Conservation (phyloP, 257 asterid genomes). For the Osmanthus fragrans region DNA sequence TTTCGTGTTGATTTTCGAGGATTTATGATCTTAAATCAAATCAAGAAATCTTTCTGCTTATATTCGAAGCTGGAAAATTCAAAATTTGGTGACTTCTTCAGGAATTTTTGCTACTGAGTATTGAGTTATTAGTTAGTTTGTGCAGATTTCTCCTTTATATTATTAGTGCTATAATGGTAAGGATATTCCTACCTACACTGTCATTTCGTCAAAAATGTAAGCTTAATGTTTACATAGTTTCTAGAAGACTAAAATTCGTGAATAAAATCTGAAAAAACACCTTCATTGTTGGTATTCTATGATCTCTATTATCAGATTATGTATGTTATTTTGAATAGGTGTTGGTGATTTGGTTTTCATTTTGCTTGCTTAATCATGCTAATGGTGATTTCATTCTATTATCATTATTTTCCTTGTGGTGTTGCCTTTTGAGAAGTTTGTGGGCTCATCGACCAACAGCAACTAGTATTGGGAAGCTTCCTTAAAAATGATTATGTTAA, state of each 20-base stretch:
- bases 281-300: slow-evolving; percentile 25
- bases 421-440: background rate
- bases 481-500: too few species aligned
- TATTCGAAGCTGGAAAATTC: slow-evolving; percentile 9
- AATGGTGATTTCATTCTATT: background rate
- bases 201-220: slow-evolving; percentile 17
- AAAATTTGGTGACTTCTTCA: slow-evolving; percentile 26
- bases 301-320: background rate
- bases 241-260: slow-evolving; percentile 23
- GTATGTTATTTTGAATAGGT: background rate
- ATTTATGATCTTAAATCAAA: slow-evolving; percentile 10
- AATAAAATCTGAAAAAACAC: slow-evolving; percentile 29
- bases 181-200: slow-evolving; percentile 14
- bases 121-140: slow-evolving; percentile 9
- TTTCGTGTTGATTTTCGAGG: slow-evolving; percentile 1
- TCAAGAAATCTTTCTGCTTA: slow-evolving; percentile 19
- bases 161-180: background rate
- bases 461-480: background rate
- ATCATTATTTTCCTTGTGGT: background rate
- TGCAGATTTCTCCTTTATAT: background rate
- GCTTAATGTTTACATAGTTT: slow-evolving; percentile 9
- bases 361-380: background rate
- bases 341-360: background rate
- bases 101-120: slow-evolving; percentile 19
- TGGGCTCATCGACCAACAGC: background rate